Evolutionary conservation across 345 rosid genomes (phyloP).

Genomic region (Clausena lansium): DNA sequence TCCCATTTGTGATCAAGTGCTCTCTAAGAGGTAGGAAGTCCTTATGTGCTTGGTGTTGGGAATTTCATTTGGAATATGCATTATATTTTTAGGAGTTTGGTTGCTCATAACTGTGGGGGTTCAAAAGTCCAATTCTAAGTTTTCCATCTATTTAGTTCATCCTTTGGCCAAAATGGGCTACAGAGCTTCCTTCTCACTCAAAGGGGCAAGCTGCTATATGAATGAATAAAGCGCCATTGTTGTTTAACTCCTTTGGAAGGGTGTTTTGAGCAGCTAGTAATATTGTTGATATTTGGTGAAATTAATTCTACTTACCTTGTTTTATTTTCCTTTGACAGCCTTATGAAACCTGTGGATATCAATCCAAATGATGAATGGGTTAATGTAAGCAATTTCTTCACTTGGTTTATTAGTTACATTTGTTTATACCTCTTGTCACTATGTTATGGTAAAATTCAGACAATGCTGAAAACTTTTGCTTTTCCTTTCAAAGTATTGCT

Average conservation of each 20-base stretch:
- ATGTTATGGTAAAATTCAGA: not conserved
- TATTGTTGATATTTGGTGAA: not conserved
- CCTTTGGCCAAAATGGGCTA: not conserved
- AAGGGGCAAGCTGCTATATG: not conserved
- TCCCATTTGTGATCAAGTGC: conserved; percentile 94
- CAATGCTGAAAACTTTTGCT: not conserved
- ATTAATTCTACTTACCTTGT: conserved; percentile 22
- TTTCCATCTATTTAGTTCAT: not conserved
- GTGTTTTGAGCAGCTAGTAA: conserved; percentile 10
- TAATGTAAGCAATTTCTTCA: conserved; percentile 59
- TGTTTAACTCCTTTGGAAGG: not conserved
- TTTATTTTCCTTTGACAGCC: conserved; percentile 48
- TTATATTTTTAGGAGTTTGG: not conserved
- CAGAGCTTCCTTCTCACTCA: not conserved
- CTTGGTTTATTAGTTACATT: conserved; percentile 4
- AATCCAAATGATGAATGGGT: conserved; percentile 96
- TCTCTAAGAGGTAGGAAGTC: conserved; percentile 71
- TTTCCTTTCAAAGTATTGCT: conserved; percentile 11
- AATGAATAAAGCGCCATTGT: not conserved
- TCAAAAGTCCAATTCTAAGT: not conserved
- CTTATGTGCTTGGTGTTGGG: not conserved
- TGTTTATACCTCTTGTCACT: conserved; percentile 4
- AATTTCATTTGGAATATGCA: not conserved
- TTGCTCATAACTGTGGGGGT: not conserved
- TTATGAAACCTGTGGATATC: conserved; percentile 84